These are phyloP conservation scores for Exophiala lecanii-corni DNA, from an alignment of 2,329 filamentous ascomycete species.

Conservation along the genomic window DNA sequence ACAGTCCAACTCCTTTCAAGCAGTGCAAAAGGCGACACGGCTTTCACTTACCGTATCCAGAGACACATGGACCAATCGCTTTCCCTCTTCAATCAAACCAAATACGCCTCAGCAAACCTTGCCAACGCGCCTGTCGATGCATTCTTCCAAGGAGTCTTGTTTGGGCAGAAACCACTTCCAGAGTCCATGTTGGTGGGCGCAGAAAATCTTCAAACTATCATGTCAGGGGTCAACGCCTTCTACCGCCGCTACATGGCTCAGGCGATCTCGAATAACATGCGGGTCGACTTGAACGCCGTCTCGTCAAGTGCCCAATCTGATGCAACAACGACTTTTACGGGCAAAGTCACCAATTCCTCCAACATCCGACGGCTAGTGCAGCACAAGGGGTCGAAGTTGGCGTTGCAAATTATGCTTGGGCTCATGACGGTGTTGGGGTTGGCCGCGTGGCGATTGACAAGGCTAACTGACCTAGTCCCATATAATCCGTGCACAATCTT, in stretches of 20 bases:
- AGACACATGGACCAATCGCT: conserved; percentile 13
- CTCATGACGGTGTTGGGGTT: conserved; percentile 14
- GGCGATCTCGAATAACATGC: conserved; percentile 22
- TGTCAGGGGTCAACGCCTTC: conserved; percentile 7
- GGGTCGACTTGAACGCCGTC: conserved; percentile 1
- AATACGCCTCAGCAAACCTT: neutral
- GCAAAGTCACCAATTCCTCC: conserved; percentile 1
- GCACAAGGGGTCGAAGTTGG: conserved; percentile 11
- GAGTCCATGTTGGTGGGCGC: neutral
- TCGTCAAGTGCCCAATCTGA: neutral
- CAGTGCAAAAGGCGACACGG: conserved; percentile 7
- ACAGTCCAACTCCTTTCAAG: conserved; percentile 6
- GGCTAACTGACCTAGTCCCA: conserved; percentile 8
- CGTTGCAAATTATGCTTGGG: conserved; percentile 16
- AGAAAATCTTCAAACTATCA: neutral
- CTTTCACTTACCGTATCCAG: conserved; percentile 16
- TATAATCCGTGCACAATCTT: conserved; percentile 23
- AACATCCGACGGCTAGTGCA: conserved; percentile 9
- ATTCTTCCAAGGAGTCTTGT: conserved; percentile 24
- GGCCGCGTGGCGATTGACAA: conserved; percentile 1
- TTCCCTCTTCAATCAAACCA: conserved; percentile 21
- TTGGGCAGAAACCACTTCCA: conserved; percentile 10
- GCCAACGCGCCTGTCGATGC: conserved; percentile 10
- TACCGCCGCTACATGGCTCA: conserved; percentile 27
- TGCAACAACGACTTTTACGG: neutral